A percentile compares a stretch with the other conserved stretches of the same genome.
phyloP scores from a whole-genome alignment of 192 early-diverging fungal species.

The Podila epicladia region DNA sequence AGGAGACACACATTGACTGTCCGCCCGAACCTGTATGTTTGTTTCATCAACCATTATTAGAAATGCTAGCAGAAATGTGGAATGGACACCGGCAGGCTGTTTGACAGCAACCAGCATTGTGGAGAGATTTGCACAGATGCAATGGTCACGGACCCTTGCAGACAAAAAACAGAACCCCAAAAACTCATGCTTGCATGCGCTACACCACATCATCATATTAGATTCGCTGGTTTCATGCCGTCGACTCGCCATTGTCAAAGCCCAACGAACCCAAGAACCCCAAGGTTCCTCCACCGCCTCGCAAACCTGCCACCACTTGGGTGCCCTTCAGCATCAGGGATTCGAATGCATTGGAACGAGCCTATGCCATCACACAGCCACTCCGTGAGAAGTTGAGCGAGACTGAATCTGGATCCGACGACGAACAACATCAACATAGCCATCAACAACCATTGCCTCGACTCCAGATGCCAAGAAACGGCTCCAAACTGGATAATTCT shows the following conservation, averaged over 20 bases:
- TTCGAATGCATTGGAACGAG: slow-evolving; percentile 64
- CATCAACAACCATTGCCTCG: slow-evolving; percentile 14
- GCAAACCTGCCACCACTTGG: slow-evolving; percentile 58
- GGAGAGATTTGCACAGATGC: not conserved
- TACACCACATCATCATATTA: not conserved
- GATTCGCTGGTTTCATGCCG: slow-evolving; percentile 63
- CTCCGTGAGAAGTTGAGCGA: slow-evolving; percentile 10
- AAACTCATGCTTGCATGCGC: too few relatives aligned
- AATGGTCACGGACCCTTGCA: not conserved
- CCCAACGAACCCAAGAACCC: slow-evolving; percentile 33
- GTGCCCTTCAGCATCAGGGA: slow-evolving; percentile 65
- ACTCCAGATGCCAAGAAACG: slow-evolving; percentile 27
- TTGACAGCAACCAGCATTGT: not conserved
- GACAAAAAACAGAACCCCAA: too few relatives aligned
- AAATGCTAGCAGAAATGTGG: not conserved
- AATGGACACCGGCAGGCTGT: not conserved
- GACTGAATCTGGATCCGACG: not conserved
- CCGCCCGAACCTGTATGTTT: slow-evolving; percentile 29
- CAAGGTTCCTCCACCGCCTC: slow-evolving; percentile 38
- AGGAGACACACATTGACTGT: not conserved
- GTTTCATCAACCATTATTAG: too few relatives aligned
- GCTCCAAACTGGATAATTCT: not conserved
- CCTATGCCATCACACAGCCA: slow-evolving; percentile 50
- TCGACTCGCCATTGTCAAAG: slow-evolving; percentile 53
- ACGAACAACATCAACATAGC: not conserved